Evolutionary conservation across 108 stramenopile genomes (phyloP).

Genomic region (Cyclotella cryptica): DNA sequence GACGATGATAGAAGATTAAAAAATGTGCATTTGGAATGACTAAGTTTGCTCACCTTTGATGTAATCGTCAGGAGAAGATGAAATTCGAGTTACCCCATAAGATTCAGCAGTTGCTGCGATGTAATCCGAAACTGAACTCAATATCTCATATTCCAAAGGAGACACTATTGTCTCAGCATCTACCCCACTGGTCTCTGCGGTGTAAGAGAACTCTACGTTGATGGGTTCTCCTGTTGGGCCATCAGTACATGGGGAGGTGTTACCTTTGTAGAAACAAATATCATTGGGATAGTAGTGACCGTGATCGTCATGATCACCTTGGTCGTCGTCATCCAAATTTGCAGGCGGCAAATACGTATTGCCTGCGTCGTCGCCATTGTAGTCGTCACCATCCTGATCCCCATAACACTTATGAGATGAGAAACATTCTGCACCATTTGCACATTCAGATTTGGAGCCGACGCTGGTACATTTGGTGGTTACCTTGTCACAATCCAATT

Average conservation of each 20-base stretch:
- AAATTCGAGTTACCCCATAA: constrained; percentile 23
- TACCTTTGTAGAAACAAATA: constrained; percentile 20
- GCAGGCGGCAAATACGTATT: neutral
- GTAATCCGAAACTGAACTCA: constrained; percentile 13
- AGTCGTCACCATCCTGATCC: neutral
- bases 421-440: constrained; percentile 4
- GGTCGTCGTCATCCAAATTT: constrained; percentile 15
- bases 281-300: constrained; percentile 3
- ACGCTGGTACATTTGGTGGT: constrained; percentile 15
- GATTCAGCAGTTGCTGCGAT: constrained; percentile 6
- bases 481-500: constrained; percentile 12
- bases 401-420: neutral
- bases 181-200: constrained; percentile 28
- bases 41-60: constrained; percentile 28
- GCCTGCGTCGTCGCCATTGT: neutral
- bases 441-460: constrained; percentile 6
- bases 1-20: neutral
- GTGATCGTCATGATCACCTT: neutral
- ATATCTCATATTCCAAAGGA: constrained; percentile 37
- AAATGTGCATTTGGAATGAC: neutral
- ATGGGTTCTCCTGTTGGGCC: constrained; percentile 3
- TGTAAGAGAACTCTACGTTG: constrained; percentile 33
- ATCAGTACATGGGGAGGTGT: constrained; percentile 3
- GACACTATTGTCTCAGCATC: constrained; percentile 7
- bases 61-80: constrained; percentile 29